A percentile compares a stretch with the other conserved stretches of the same genome.
These are phyloP conservation scores for Camelina sativa DNA, from an alignment of 345 rosid genomes.

Conservation along the genomic window DNA sequence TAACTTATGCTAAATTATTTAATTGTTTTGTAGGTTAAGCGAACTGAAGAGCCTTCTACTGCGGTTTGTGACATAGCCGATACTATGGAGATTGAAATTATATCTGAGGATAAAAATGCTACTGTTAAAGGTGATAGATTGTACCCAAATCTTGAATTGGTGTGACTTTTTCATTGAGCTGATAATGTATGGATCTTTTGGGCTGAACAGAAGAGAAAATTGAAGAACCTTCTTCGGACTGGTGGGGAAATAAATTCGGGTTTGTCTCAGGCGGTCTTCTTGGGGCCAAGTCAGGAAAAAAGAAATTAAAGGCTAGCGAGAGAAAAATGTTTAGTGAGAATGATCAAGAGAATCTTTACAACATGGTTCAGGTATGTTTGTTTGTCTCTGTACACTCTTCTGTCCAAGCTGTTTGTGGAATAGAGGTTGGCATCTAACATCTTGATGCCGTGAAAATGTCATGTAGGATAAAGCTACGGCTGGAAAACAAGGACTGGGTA, in stretches of 20 bases:
- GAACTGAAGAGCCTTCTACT: conserved; percentile 58
- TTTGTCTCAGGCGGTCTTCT: conserved; percentile 95
- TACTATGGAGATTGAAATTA: conserved; percentile 50
- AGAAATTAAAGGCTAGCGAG: conserved; percentile 49
- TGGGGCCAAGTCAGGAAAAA: conserved; percentile 66
- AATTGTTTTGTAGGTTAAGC: conserved; percentile 60
- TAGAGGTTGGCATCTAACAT: background rate
- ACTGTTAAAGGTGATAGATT: conserved; percentile 50
- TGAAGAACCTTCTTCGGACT: conserved; percentile 61
- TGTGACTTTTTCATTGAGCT: conserved; percentile 8
- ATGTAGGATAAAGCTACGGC: conserved; percentile 84
- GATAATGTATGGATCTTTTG: conserved; percentile 8
- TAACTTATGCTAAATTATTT: conserved; percentile 1
- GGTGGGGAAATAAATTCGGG: conserved; percentile 92
- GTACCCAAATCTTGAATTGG: background rate
- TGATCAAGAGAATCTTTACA: conserved; percentile 98
- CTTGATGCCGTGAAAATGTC: conserved; percentile 10
- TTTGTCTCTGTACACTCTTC: background rate
- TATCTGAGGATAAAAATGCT: conserved; percentile 48
- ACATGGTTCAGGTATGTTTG: conserved; percentile 77
- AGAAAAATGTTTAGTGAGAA: conserved; percentile 81
- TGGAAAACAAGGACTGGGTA: conserved; percentile 97
- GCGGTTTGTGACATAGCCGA: conserved; percentile 40
- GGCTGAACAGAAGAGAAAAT: conserved; percentile 51
- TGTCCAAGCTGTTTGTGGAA: conserved; percentile 1